Percentiles rank a stretch among this genome's conserved stretches.
Evolutionary conservation across 1,284 basidiomycete genomes (phyloP).

Genomic region (Pterulicium gracile): DNA sequence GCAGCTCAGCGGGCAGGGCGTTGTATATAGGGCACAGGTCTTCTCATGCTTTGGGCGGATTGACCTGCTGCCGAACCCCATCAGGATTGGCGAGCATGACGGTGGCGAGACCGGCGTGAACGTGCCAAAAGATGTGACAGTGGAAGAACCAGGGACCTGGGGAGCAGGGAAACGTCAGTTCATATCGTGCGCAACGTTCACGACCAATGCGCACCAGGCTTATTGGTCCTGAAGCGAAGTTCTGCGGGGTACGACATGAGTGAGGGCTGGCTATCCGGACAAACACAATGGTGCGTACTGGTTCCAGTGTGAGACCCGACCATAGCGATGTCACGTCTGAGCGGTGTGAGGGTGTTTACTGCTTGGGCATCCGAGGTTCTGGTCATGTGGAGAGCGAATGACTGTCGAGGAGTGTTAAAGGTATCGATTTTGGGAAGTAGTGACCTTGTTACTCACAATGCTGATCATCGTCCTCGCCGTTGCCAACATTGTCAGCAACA

Average conservation of each 20-base stretch:
- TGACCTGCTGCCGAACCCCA: conserved; percentile 9
- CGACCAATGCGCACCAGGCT: conserved; percentile 10
- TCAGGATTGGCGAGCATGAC: conserved; percentile 15
- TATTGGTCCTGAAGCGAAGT: conserved; percentile 16
- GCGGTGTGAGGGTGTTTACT: not conserved
- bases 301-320: not conserved
- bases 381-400: not conserved
- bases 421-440: not conserved
- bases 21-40: conserved; percentile 17
- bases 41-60: conserved; percentile 14
- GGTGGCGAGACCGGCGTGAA: conserved; percentile 18
- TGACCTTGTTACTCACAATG: conserved; percentile 2
- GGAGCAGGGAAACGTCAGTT: not conserved
- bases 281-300: not conserved
- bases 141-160: conserved; percentile 19
- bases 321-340: not conserved
- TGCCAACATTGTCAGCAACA: not conserved
- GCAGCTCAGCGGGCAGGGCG: conserved; percentile 8
- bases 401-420: not conserved
- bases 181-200: not conserved
- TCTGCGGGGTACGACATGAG: not conserved
- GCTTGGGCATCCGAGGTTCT: not conserved
- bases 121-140: conserved; percentile 20
- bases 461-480: conserved; percentile 10
- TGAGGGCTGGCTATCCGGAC: not conserved